These are phyloP conservation scores for Stylosanthes scabra DNA, from an alignment of 331 rosid species.

Conservation along the genomic window DNA sequence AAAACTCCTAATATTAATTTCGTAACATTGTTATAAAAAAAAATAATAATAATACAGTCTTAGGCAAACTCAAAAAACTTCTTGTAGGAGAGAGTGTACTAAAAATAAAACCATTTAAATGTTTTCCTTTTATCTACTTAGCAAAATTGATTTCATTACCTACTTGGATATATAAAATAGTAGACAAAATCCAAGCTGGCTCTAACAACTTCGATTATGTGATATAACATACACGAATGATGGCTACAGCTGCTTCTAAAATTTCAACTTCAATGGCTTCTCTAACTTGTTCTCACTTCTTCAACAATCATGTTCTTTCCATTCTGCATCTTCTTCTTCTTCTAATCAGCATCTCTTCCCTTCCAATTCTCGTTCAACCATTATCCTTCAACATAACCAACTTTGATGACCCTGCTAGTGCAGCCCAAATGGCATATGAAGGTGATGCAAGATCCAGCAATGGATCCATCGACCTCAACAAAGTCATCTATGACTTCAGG, in stretches of 20 bases:
- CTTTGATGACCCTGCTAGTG: slow-evolving; percentile 3
- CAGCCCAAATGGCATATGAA: slow-evolving; percentile 1
- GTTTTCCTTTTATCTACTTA: too few relatives aligned
- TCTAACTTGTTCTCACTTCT: neutral
- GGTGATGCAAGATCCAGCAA: slow-evolving; percentile 43
- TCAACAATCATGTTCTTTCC: neutral
- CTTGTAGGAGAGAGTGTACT: too few relatives aligned
- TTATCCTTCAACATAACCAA: slow-evolving; percentile 42
- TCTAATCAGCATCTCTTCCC: neutral
- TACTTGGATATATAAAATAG: too few relatives aligned
- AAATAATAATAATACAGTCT: too few relatives aligned
- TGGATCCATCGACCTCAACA: slow-evolving; percentile 43
- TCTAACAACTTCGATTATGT: neutral
- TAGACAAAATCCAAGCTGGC: neutral
- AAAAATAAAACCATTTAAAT: too few relatives aligned
- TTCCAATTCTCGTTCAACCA: slow-evolving; percentile 16
- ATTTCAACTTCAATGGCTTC: neutral
- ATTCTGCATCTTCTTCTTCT: neutral
- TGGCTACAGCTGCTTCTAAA: neutral
- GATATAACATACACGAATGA: neutral
- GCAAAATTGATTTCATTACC: too few relatives aligned
- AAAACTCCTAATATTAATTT: too few relatives aligned
- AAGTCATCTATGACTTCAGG: slow-evolving; percentile 9
- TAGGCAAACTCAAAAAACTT: too few relatives aligned
- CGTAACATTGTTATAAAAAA: too few relatives aligned